Conservation (phyloP, 2,329 filamentous ascomycete genomes). For the Colletotrichum plurivorum region DNA sequence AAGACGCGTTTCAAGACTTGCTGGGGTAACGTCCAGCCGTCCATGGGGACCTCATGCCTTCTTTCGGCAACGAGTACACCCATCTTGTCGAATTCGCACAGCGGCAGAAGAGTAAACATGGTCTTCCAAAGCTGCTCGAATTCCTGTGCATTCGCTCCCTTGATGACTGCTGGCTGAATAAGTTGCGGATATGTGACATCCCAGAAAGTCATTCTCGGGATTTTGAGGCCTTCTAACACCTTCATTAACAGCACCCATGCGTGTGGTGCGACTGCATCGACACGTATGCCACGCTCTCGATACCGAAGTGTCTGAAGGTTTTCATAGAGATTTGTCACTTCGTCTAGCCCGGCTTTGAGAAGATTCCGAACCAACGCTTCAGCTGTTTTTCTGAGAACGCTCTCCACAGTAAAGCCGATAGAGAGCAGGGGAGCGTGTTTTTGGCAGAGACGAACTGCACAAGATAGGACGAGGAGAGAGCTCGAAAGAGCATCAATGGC, state of each 20-base stretch:
- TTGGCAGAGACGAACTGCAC: conserved; percentile 56
- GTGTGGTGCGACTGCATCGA: conserved; percentile 60
- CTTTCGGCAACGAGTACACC: conserved; percentile 62
- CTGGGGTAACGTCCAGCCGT: conserved; percentile 75
- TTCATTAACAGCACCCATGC: conserved; percentile 74
- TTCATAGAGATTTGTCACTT: conserved; percentile 62
- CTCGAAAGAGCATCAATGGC: conserved; percentile 54
- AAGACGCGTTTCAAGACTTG: conserved; percentile 70
- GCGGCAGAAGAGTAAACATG: conserved; percentile 73
- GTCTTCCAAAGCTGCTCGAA: conserved; percentile 72
- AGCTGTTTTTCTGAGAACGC: conserved; percentile 60
- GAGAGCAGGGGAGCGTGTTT: conserved; percentile 47
- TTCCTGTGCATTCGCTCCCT: conserved; percentile 57
- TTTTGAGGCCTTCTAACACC: conserved; percentile 62
- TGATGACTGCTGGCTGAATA: conserved; percentile 50
- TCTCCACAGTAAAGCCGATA: conserved; percentile 63
- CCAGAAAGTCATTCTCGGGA: conserved; percentile 72
- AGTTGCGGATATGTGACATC: conserved; percentile 65
- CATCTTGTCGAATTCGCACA: conserved; percentile 70
- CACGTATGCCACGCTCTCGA: conserved; percentile 67
- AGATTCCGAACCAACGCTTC: conserved; percentile 57
- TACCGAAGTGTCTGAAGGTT: conserved; percentile 60
- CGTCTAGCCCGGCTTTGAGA: conserved; percentile 56
- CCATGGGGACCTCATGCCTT: conserved; percentile 56
- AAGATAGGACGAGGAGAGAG: conserved; percentile 55